Conservation (phyloP, 2,329 filamentous ascomycete species). For the Colletotrichum sp. region DNA sequence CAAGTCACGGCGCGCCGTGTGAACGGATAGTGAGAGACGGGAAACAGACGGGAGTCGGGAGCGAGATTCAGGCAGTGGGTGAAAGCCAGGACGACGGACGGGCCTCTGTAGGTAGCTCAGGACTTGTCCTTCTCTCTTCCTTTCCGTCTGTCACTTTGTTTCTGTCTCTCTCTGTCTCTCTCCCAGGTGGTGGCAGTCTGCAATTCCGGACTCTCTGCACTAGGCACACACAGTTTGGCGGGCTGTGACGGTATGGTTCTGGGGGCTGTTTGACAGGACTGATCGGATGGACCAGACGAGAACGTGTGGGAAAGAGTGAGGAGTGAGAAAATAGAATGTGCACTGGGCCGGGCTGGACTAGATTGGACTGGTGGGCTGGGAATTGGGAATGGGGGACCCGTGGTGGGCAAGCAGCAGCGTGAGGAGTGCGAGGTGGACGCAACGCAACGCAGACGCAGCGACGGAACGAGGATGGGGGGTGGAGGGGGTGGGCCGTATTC, state of each 20-base stretch:
- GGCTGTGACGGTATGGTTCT: background rate
- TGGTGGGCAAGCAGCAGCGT: background rate
- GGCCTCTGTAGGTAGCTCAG: background rate
- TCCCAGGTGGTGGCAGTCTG: background rate
- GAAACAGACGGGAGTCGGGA: background rate
- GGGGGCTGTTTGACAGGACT: background rate
- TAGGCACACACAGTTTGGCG: background rate
- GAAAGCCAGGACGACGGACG: background rate
- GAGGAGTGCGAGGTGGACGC: background rate
- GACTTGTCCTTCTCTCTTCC: background rate
- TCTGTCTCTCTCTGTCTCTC: background rate
- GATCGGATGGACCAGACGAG: background rate
- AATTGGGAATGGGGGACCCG: background rate
- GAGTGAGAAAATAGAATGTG: constrained; percentile 21
- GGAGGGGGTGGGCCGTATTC: background rate
- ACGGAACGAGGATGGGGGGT: background rate
- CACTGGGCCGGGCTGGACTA: background rate
- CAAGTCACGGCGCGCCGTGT: background rate
- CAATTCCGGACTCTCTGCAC: background rate
- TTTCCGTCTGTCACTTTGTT: background rate
- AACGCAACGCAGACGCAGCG: background rate
- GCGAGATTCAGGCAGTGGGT: background rate
- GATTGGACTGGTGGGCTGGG: background rate
- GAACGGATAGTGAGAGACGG: background rate
- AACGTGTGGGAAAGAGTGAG: background rate